Evolutionary conservation across 2,329 filamentous ascomycete genomes (phyloP).

Genomic region (Fusarium piperis): DNA sequence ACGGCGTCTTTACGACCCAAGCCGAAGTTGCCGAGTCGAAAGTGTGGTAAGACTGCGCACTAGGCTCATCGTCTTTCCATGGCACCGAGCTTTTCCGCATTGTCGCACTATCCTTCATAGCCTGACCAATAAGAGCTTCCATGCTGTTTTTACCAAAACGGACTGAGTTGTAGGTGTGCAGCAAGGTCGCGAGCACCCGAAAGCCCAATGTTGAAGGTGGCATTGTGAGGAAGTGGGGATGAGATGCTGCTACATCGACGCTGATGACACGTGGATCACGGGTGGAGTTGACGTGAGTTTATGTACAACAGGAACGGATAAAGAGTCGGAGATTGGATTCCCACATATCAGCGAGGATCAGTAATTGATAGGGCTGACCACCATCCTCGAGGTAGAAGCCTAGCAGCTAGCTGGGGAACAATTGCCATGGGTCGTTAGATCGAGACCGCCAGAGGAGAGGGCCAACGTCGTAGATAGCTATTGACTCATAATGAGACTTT

Average conservation of each 20-base stretch:
- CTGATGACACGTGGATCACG: neutral
- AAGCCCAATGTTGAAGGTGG: slow-evolving; percentile 8
- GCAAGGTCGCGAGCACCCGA: slow-evolving; percentile 9
- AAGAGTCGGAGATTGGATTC: neutral
- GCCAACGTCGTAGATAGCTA: too few species aligned
- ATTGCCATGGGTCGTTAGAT: neutral
- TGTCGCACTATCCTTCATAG: slow-evolving; percentile 22
- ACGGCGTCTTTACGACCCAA: slow-evolving; percentile 15
- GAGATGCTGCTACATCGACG: neutral
- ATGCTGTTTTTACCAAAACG: slow-evolving; percentile 18
- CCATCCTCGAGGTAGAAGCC: neutral
- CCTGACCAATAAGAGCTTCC: slow-evolving; percentile 20
- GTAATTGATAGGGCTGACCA: neutral
- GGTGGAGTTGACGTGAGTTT: neutral
- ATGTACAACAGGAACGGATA: neutral
- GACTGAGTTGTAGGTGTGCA: slow-evolving; percentile 16
- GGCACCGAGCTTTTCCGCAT: slow-evolving; percentile 17
- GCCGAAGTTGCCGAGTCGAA: slow-evolving; percentile 14
- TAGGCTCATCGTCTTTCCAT: slow-evolving; percentile 22
- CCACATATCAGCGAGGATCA: neutral
- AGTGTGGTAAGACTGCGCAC: slow-evolving; percentile 15
- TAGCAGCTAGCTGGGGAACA: neutral
- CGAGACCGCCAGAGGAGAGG: neutral
- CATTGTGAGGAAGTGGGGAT: slow-evolving; percentile 4
- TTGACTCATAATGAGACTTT: neutral